Percentiles rank a stretch among this genome's conserved stretches.
phyloP scores from a whole-genome alignment of 2,329 filamentous ascomycete species.

The Periconia sp. region DNA sequence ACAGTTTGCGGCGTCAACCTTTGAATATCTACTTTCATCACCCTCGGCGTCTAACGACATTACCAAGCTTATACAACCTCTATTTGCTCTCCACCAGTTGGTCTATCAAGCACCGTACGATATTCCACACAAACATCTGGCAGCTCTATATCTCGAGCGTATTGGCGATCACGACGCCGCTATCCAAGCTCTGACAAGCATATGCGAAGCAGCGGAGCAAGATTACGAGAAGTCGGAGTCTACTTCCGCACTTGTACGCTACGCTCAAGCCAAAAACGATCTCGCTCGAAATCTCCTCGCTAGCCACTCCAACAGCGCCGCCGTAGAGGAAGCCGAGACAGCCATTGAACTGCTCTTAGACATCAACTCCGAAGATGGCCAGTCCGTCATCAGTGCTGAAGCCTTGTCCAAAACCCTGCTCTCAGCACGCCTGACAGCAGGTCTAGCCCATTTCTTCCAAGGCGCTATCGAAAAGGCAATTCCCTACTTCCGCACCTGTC shows the following conservation, averaged over 20 bases:
- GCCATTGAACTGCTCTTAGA: constrained; percentile 78
- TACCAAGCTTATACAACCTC: constrained; percentile 72
- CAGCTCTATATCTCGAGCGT: constrained; percentile 79
- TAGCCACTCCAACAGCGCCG: constrained; percentile 63
- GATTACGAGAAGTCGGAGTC: constrained; percentile 87
- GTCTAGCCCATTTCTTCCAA: constrained; percentile 76
- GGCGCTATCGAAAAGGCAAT: constrained; percentile 69
- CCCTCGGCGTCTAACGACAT: constrained; percentile 56
- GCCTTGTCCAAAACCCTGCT: constrained; percentile 71
- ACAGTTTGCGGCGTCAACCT: constrained; percentile 78
- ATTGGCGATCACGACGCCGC: constrained; percentile 68
- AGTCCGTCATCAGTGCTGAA: constrained; percentile 61
- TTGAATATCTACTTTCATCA: constrained; percentile 73
- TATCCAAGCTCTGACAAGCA: constrained; percentile 62
- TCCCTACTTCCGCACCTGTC: constrained; percentile 75
- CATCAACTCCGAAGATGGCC: constrained; percentile 52
- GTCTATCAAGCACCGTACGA: constrained; percentile 70
- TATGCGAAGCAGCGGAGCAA: constrained; percentile 72
- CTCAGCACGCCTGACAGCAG: constrained; percentile 82
- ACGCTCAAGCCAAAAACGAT: constrained; percentile 83
- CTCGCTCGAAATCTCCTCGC: constrained; percentile 83
- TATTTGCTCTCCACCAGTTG: constrained; percentile 86
- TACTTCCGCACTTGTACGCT: constrained; percentile 68
- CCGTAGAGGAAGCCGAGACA: constrained; percentile 77
- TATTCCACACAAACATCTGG: constrained; percentile 73